Conservation (phyloP, 2,329 filamentous ascomycete species). For the Neurospora crassa region DNA sequence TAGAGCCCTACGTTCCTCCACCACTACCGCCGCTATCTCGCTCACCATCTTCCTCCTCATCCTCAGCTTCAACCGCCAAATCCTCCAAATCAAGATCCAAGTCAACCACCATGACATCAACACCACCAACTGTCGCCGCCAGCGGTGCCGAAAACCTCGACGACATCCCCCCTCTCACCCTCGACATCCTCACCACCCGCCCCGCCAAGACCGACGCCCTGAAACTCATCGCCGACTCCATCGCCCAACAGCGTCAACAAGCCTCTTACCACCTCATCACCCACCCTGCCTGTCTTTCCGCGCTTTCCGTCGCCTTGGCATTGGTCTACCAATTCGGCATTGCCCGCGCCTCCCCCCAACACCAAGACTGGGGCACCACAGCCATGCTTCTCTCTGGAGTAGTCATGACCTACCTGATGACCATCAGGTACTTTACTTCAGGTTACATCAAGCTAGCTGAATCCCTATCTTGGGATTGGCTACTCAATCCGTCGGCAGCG, state of each 20-base stretch:
- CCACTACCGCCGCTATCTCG: slow-evolving; percentile 17
- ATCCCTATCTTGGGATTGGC: slow-evolving; percentile 51
- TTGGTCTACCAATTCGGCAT: slow-evolving; percentile 38
- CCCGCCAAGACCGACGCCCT: slow-evolving; percentile 59
- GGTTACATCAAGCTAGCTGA: slow-evolving; percentile 57
- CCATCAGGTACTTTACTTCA: slow-evolving; percentile 48
- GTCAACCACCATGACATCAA: not conserved
- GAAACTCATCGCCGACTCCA: slow-evolving; percentile 66
- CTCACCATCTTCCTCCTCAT: not conserved
- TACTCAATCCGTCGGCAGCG: slow-evolving; percentile 24
- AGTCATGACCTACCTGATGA: slow-evolving; percentile 53
- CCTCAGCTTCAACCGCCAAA: slow-evolving; percentile 9
- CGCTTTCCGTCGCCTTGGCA: slow-evolving; percentile 34
- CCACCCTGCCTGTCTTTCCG: slow-evolving; percentile 44
- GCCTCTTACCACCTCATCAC: slow-evolving; percentile 54
- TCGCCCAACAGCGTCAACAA: slow-evolving; percentile 70
- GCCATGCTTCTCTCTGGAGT: slow-evolving; percentile 50
- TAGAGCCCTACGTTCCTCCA: slow-evolving; percentile 33
- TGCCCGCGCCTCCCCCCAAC: slow-evolving; percentile 19
- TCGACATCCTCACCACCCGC: slow-evolving; percentile 44
- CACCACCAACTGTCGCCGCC: slow-evolving; percentile 17
- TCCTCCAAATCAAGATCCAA: not conserved
- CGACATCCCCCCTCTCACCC: slow-evolving; percentile 53
- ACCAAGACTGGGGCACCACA: slow-evolving; percentile 30
- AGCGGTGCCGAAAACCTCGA: slow-evolving; percentile 24